Percentiles rank a stretch among this genome's conserved stretches.
Evolutionary conservation across 2,329 filamentous ascomycete genomes (phyloP).

Genomic region (Emmonsiellopsis sp.): DNA sequence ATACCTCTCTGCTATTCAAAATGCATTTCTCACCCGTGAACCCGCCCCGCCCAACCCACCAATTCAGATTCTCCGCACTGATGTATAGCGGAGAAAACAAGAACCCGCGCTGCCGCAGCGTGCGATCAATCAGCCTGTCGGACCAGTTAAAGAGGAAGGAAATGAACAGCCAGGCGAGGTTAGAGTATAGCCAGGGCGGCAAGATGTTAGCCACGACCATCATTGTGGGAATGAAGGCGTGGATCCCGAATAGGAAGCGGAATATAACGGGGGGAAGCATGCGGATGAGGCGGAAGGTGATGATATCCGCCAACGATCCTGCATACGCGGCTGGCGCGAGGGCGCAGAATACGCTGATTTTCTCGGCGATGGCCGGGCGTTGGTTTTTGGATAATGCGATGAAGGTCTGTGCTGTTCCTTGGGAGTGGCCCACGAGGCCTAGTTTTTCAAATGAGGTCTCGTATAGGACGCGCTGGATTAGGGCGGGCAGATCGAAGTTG

Average conservation of each 20-base stretch:
- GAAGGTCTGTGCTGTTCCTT: constrained; percentile 82
- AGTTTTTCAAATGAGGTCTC: constrained; percentile 79
- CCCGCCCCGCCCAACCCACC: constrained; percentile 86
- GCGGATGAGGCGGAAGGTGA: constrained; percentile 88
- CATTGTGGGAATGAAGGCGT: constrained; percentile 90
- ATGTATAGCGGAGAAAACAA: constrained; percentile 89
- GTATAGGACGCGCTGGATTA: constrained; percentile 67
- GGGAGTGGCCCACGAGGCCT: constrained; percentile 76
- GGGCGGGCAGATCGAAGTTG: constrained; percentile 73
- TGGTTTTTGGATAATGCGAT: constrained; percentile 86
- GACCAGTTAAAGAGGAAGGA: constrained; percentile 84
- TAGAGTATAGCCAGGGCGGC: constrained; percentile 61
- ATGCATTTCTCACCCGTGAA: constrained; percentile 84
- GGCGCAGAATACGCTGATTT: constrained; percentile 81
- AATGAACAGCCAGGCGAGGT: constrained; percentile 80
- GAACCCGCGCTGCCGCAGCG: constrained; percentile 71
- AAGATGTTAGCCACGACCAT: constrained; percentile 67
- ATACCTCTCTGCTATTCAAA: constrained; percentile 65
- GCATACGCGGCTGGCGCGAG: constrained; percentile 87
- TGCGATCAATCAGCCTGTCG: constrained; percentile 75
- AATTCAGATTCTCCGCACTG: constrained; percentile 80
- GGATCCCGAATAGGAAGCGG: constrained; percentile 77
- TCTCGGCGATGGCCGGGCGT: constrained; percentile 71
- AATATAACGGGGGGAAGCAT: constrained; percentile 69
- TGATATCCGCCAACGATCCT: constrained; percentile 72